phyloP scores from a whole-genome alignment of 495 filamentous ascomycete genomes.

The Neurospora sp. region DNA sequence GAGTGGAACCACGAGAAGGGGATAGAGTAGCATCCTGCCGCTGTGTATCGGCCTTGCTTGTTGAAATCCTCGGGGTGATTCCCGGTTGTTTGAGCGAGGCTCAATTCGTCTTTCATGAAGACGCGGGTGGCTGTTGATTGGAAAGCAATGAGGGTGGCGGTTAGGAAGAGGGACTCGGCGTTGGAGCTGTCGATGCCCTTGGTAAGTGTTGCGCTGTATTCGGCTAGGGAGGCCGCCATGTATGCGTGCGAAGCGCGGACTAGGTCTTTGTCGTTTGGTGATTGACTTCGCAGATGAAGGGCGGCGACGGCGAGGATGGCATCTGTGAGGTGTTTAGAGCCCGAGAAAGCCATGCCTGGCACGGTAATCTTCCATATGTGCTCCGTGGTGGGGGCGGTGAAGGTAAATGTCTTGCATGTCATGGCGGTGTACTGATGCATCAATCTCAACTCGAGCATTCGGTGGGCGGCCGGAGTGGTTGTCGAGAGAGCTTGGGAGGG shows the following conservation, averaged over 20 bases:
- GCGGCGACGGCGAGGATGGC: constrained; percentile 48
- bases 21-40: constrained; percentile 30
- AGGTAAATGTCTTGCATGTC: constrained; percentile 43
- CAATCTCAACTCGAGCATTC: constrained; percentile 42
- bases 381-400: constrained; percentile 35
- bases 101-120: constrained; percentile 37
- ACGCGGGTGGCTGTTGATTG: constrained; percentile 46
- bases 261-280: constrained; percentile 41
- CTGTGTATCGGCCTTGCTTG: background rate
- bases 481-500: constrained; percentile 25
- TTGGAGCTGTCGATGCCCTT: constrained; percentile 41
- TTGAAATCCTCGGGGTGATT: background rate
- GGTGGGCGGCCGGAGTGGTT: constrained; percentile 28
- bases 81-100: constrained; percentile 4
- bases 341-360: constrained; percentile 44
- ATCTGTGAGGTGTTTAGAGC: constrained; percentile 42
- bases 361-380: constrained; percentile 45
- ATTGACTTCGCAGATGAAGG: constrained; percentile 39
- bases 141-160: constrained; percentile 45
- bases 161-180: constrained; percentile 46
- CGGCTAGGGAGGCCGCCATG: constrained; percentile 45
- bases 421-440: constrained; percentile 46
- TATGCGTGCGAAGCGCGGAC: constrained; percentile 47
- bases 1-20: constrained; percentile 48
- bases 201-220: constrained; percentile 41